Evolutionary conservation across 768 basidiomycete genomes (phyloP), one percentile per base, ranked within the genome.

Genomic region (Pulveroboletus ravenelii): DNA sequence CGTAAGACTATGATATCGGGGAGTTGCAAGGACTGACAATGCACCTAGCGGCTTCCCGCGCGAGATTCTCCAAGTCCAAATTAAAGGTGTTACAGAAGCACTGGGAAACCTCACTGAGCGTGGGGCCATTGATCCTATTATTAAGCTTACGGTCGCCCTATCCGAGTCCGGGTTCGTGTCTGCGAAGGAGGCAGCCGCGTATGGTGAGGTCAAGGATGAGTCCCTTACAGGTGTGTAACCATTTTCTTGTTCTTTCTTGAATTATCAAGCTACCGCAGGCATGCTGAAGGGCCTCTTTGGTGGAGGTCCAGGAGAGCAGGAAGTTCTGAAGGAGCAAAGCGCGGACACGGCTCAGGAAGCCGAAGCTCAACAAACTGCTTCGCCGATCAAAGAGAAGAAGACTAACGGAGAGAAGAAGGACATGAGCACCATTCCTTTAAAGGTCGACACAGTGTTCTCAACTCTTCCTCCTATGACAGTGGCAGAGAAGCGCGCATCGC

Each of bases 201-300:
- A 79, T 51, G 91, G 87, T 8, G 88, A 92, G 59, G 78, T 88
- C 61, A 93, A 89, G 65, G 84, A 88, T 55, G 87, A 89, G 14
- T 85, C 84, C 20, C 66, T 92, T 40, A 73, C 84, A 50, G 88
- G 89, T 87, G 58, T 49, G 77, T 50, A 13, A 36, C 37, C 18
- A 20, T 34, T 41, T 17, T 7, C 12, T 37, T 41, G 13, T 31
- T 25, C 27, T 44, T 36, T 52, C 41, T 20, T 45, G 40, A 31
- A 49, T 59, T 36, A 61, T 57, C 38, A 44, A 56, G 44, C 41
- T 45, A 37, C 44, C 25, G 35, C 59, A 82, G 92, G 88, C 51
- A 93, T 89, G 71, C 71, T 99, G 52, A 96, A 94, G 72, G 85
- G 83, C 37, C 70, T 99, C 52, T 95, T 97, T 62, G 87, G 87